Evolutionary conservation across 441 rosid species (phyloP).

Genomic region (Gossypium schwendimanii): DNA sequence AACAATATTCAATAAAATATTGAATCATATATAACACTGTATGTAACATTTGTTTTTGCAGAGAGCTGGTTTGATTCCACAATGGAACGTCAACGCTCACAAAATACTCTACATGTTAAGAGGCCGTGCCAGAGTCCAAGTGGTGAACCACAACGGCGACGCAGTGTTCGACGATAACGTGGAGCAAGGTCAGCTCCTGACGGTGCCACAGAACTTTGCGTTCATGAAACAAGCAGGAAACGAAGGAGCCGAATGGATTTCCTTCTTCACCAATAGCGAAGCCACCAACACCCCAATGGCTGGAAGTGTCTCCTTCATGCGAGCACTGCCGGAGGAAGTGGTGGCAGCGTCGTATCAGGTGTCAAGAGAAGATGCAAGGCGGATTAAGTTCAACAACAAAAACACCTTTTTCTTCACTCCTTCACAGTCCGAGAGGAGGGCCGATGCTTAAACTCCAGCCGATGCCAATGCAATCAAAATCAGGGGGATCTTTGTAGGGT

Average conservation of each 20-base stretch:
- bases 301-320: constrained; percentile 43
- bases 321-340: constrained; percentile 53
- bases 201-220: constrained; percentile 57
- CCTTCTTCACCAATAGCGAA: constrained; percentile 63
- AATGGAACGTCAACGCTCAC: constrained; percentile 62
- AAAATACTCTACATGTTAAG: constrained; percentile 46
- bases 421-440: constrained; percentile 21
- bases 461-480: neutral
- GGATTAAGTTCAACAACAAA: constrained; percentile 35
- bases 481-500: neutral
- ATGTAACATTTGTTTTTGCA: constrained; percentile 14
- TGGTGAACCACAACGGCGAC: constrained; percentile 51
- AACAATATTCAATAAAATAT: neutral
- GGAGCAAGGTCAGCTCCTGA: constrained; percentile 45
- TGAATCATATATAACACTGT: neutral
- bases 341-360: constrained; percentile 42
- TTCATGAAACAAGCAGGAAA: constrained; percentile 43
- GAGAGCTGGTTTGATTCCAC: constrained; percentile 56
- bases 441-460: constrained; percentile 21
- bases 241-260: constrained; percentile 44
- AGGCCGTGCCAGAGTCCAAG: constrained; percentile 49
- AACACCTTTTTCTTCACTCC: constrained; percentile 36
- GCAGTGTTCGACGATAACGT: constrained; percentile 48
- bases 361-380: constrained; percentile 51
- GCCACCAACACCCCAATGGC: constrained; percentile 46